Evolutionary conservation across 208 protist species (phyloP).

Genomic region (Crithidia fasciculata): DNA sequence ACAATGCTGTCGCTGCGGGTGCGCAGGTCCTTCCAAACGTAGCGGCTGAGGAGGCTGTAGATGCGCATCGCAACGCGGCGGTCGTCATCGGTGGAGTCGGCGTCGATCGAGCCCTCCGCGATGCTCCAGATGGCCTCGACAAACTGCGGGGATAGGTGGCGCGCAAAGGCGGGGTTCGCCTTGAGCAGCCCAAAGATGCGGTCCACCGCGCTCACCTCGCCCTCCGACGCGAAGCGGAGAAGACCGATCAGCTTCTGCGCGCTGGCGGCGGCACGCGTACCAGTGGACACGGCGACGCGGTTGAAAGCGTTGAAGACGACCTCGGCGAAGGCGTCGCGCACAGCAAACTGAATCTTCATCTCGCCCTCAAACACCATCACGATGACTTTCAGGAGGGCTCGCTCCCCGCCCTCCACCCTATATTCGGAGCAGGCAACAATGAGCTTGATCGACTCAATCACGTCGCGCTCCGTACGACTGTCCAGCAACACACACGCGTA

Average conservation of each 20-base stretch:
- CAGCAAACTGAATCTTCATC: conserved; percentile 88
- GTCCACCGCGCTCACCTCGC: conserved; percentile 87
- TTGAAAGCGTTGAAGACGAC: conserved; percentile 82
- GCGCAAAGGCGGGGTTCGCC: conserved; percentile 56
- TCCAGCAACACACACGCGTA: conserved; percentile 77
- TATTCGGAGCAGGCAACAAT: conserved; percentile 84
- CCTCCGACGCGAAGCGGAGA: conserved; percentile 72
- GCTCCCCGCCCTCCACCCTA: conserved; percentile 67
- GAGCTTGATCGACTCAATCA: conserved; percentile 88
- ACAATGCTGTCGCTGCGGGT: conserved; percentile 74
- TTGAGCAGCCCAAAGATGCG: conserved; percentile 81
- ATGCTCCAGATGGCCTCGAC: conserved; percentile 89
- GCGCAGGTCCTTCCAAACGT: conserved; percentile 72
- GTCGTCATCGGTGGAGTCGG: conserved; percentile 53
- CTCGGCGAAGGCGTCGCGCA: conserved; percentile 88
- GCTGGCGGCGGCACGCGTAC: conserved; percentile 67
- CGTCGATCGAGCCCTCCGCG: conserved; percentile 76
- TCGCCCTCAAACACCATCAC: conserved; percentile 90
- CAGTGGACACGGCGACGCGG: conserved; percentile 54
- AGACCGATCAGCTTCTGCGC: conserved; percentile 83
- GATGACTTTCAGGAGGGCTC: conserved; percentile 77
- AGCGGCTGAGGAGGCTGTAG: conserved; percentile 84
- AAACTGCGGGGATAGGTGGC: conserved; percentile 72
- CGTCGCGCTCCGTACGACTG: conserved; percentile 86
- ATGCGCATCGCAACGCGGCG: conserved; percentile 87